Conservation (phyloP, 257 asterid genomes). For the Fraxinus americana region DNA sequence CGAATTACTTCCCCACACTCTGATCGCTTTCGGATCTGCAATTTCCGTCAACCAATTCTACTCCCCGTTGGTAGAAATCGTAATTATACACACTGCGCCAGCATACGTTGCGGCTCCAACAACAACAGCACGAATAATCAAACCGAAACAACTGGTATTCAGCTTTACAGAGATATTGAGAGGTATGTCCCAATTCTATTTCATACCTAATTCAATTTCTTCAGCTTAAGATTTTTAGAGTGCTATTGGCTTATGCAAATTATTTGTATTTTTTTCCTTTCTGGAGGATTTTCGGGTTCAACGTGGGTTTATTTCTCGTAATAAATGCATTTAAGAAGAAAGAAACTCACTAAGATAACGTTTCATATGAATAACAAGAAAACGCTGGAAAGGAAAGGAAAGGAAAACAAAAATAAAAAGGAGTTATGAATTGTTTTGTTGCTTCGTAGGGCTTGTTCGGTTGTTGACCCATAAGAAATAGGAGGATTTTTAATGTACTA, state of each 20-base stretch:
- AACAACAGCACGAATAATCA: constrained; percentile 30
- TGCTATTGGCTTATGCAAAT: background rate
- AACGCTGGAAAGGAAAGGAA: no score
- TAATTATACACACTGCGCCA: constrained; percentile 33
- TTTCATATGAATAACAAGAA: background rate
- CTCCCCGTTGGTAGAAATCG: constrained; percentile 21
- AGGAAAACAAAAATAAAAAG: no score
- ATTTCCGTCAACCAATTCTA: constrained; percentile 38
- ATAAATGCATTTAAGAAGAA: background rate
- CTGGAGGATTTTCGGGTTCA: background rate
- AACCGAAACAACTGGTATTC: constrained; percentile 57
- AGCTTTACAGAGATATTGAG: constrained; percentile 81
- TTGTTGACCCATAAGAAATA: background rate
- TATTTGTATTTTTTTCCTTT: background rate
- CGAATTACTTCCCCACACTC: constrained; percentile 16
- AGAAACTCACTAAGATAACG: background rate
- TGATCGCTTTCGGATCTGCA: constrained; percentile 23
- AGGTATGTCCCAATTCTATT: constrained; percentile 39
- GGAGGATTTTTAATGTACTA: background rate
- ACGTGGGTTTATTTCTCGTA: no score
- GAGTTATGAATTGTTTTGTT: background rate
- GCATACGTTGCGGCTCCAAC: constrained; percentile 41
- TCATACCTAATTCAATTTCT: background rate
- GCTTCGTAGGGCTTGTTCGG: background rate
- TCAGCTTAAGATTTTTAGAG: background rate